Percentiles rank a stretch among this genome's conserved stretches.
Conservation (phyloP, 768 basidiomycete genomes). For the Auricularia sp. region DNA sequence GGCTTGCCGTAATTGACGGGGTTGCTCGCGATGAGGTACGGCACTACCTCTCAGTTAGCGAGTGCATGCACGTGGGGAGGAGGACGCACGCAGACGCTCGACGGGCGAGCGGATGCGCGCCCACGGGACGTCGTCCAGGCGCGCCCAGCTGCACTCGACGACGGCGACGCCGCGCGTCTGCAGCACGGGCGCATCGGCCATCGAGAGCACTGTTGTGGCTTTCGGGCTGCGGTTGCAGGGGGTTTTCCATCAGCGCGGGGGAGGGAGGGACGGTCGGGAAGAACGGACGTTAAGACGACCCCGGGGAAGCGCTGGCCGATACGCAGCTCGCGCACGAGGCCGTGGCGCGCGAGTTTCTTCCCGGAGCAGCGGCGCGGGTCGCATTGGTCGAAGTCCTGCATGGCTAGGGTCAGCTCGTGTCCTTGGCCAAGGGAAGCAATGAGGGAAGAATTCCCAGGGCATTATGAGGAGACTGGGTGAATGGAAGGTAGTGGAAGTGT, state of each 20-base stretch:
- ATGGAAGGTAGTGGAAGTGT: no score
- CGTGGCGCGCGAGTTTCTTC: slow-evolving; percentile 80
- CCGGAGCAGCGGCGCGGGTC: slow-evolving; percentile 83
- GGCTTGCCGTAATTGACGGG: slow-evolving; percentile 98
- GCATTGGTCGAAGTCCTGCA: slow-evolving; percentile 93
- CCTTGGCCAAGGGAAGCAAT: no score
- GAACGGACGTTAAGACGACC: slow-evolving; percentile 81
- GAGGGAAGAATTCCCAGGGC: no score
- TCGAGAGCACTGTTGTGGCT: slow-evolving; percentile 66
- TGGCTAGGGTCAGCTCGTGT: slow-evolving; percentile 1
- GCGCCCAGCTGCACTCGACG: slow-evolving; percentile 98
- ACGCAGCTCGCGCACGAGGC: slow-evolving; percentile 72
- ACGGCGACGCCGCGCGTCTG: slow-evolving; percentile 73
- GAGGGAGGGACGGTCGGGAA: not conserved
- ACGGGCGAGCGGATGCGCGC: slow-evolving; percentile 86
- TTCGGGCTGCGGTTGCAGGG: slow-evolving; percentile 51
- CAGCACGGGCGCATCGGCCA: slow-evolving; percentile 75
- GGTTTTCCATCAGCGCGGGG: slow-evolving; percentile 1
- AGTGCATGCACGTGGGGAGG: not conserved
- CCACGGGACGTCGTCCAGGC: slow-evolving; percentile 90
- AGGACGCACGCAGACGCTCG: slow-evolving; percentile 70
- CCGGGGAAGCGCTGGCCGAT: slow-evolving; percentile 85
- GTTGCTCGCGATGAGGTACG: slow-evolving; percentile 90
- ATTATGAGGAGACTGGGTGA: no score
- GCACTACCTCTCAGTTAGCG: slow-evolving; percentile 43